These are phyloP conservation scores for Crassisporium funariophilum DNA, from an alignment of 768 basidiomycete species.

Conservation along the genomic window DNA sequence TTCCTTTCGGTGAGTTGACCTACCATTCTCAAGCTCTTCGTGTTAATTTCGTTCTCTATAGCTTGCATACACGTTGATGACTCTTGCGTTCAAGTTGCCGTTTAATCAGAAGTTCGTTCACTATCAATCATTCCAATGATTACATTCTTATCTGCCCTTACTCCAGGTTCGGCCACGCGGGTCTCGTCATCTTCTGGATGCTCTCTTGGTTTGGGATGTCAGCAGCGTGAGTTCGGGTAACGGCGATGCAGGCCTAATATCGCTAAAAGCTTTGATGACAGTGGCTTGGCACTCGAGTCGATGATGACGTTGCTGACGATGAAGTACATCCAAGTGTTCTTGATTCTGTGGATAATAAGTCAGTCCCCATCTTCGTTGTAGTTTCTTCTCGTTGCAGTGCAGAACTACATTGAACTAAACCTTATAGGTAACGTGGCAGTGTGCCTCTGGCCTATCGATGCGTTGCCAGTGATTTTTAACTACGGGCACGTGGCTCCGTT, in stretches of 20 bases:
- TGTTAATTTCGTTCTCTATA: slow-evolving; percentile 18
- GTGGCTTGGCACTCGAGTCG: slow-evolving; percentile 59
- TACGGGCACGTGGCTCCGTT: slow-evolving; percentile 68
- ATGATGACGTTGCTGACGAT: slow-evolving; percentile 54
- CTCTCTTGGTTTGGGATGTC: slow-evolving; percentile 60
- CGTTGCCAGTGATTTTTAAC: slow-evolving; percentile 53
- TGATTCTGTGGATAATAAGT: slow-evolving; percentile 64
- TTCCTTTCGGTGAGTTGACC: slow-evolving; percentile 33
- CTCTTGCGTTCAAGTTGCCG: slow-evolving; percentile 58
- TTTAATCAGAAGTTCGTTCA: slow-evolving; percentile 49
- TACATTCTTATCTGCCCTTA: not conserved
- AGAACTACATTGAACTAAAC: not conserved
- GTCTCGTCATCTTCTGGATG: slow-evolving; percentile 72
- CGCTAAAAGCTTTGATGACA: slow-evolving; percentile 17
- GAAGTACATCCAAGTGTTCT: slow-evolving; percentile 57
- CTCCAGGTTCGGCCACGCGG: slow-evolving; percentile 48
- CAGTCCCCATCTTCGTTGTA: too few species aligned
- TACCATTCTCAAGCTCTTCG: not conserved
- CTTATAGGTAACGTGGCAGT: slow-evolving; percentile 58
- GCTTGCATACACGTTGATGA: slow-evolving; percentile 60
- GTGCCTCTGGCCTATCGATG: slow-evolving; percentile 51
- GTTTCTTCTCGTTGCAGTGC: not conserved
- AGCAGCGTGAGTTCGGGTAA: slow-evolving; percentile 42
- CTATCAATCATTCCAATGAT: not conserved
- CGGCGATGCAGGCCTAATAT: not conserved